These are phyloP conservation scores for Erysiphe pulchra DNA, from an alignment of 2,329 filamentous ascomycete genomes.

Conservation along the genomic window DNA sequence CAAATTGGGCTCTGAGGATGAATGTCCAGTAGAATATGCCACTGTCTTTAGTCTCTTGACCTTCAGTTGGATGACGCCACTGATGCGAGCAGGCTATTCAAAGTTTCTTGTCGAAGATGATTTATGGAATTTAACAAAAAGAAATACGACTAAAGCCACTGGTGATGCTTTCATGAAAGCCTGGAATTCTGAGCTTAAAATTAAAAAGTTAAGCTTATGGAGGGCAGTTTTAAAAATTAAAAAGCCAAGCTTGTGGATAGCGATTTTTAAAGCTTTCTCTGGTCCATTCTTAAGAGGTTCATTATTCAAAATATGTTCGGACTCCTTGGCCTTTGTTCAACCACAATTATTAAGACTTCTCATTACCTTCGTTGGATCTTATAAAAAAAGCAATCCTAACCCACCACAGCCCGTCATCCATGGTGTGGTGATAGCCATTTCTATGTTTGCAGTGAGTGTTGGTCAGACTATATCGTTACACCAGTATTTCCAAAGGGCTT, in stretches of 20 bases:
- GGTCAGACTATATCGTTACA: constrained; percentile 77
- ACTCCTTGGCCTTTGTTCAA: constrained; percentile 65
- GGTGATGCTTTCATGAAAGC: constrained; percentile 42
- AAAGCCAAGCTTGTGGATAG: constrained; percentile 67
- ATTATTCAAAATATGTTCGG: constrained; percentile 72
- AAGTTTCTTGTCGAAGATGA: constrained; percentile 84
- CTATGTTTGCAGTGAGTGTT: constrained; percentile 74
- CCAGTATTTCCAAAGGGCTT: constrained; percentile 90
- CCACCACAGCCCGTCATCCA: constrained; percentile 51
- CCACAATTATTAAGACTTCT: constrained; percentile 70
- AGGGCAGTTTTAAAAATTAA: constrained; percentile 39
- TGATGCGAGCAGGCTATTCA: constrained; percentile 91
- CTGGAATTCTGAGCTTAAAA: constrained; percentile 51
- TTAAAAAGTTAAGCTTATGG: constrained; percentile 61
- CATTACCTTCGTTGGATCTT: constrained; percentile 66
- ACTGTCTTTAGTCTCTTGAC: constrained; percentile 83
- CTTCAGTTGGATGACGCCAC: constrained; percentile 94
- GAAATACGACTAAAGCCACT: constrained; percentile 55
- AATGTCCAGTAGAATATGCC: constrained; percentile 59
- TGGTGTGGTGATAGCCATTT: constrained; percentile 66
- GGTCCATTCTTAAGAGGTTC: constrained; percentile 60
- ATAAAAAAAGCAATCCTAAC: constrained; percentile 23
- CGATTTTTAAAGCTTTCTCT: constrained; percentile 62
- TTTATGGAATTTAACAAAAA: constrained; percentile 68
- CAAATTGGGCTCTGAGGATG: constrained; percentile 38